These are phyloP conservation scores for Dipteronia sinensis DNA, from an alignment of 345 rosid species.

Conservation along the genomic window DNA sequence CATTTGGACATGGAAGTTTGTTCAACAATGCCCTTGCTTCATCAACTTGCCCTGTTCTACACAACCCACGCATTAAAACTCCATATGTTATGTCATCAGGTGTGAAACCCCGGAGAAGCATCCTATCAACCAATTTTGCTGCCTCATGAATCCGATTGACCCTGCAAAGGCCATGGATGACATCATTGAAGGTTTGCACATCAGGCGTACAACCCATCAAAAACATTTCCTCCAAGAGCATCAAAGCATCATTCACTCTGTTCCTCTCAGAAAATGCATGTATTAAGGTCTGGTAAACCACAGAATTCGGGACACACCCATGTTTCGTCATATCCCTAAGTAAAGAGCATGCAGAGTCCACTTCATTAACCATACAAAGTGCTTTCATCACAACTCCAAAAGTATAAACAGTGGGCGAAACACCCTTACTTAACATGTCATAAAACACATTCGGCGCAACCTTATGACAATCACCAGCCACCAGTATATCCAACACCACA, in stretches of 20 bases:
- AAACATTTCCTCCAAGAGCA: slow-evolving; percentile 82
- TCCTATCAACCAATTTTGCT: slow-evolving; percentile 43
- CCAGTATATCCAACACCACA: slow-evolving; percentile 68
- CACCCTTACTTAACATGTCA: slow-evolving; percentile 72
- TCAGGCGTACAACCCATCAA: slow-evolving; percentile 82
- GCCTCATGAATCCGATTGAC: slow-evolving; percentile 58
- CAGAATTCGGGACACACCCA: slow-evolving; percentile 82
- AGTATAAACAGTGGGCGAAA: slow-evolving; percentile 67
- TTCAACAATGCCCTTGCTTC: slow-evolving; percentile 68
- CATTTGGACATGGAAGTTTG: slow-evolving; percentile 46
- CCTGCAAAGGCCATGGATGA: slow-evolving; percentile 68
- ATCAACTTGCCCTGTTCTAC: slow-evolving; percentile 60
- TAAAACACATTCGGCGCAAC: slow-evolving; percentile 77
- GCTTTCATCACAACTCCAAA: slow-evolving; percentile 83
- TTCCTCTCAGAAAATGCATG: slow-evolving; percentile 65
- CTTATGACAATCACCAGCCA: slow-evolving; percentile 53
- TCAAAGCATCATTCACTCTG: slow-evolving; percentile 68
- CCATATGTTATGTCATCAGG: slow-evolving; percentile 74
- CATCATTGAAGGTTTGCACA: slow-evolving; percentile 81
- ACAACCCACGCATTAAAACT: slow-evolving; percentile 63
- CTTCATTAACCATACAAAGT: slow-evolving; percentile 64
- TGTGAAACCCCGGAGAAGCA: slow-evolving; percentile 68
- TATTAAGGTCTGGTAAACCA: slow-evolving; percentile 76
- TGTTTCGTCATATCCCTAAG: slow-evolving; percentile 81
- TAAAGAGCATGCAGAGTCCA: slow-evolving; percentile 68